Evolutionary conservation across 164 flowering plant genomes (phyloP).

Genomic region (Dillenia suffruticosa): DNA sequence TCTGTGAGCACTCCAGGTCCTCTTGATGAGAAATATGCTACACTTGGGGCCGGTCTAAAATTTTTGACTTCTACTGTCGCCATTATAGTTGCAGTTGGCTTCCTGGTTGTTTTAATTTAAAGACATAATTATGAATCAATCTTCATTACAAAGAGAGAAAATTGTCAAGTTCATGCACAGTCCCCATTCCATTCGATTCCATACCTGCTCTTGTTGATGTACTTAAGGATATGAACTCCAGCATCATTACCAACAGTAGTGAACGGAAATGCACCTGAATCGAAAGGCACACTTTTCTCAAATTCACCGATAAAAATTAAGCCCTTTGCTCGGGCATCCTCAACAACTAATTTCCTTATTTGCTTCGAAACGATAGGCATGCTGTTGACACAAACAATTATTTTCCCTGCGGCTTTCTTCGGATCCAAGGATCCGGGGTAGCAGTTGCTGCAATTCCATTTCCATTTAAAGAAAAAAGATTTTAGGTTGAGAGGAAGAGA

Average conservation of each 20-base stretch:
- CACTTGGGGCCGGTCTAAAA: slow-evolving; percentile 62
- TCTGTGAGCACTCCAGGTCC: slow-evolving; percentile 71
- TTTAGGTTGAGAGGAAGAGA: neutral
- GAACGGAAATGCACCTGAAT: slow-evolving; percentile 61
- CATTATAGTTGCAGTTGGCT: slow-evolving; percentile 69
- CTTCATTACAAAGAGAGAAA: too few relatives aligned
- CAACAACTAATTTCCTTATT: slow-evolving; percentile 55
- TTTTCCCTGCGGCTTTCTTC: slow-evolving; percentile 52
- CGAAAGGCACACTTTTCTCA: slow-evolving; percentile 42
- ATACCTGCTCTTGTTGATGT: slow-evolving; percentile 69
- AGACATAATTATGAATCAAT: neutral
- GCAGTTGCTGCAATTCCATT: slow-evolving; percentile 49
- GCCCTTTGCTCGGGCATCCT: slow-evolving; percentile 64
- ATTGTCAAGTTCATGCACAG: too few relatives aligned
- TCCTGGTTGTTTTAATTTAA: slow-evolving; percentile 28
- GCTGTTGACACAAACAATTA: slow-evolving; percentile 48
- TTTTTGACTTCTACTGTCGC: slow-evolving; percentile 33
- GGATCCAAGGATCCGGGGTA: slow-evolving; percentile 72
- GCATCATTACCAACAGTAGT: slow-evolving; percentile 38
- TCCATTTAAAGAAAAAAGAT: neutral
- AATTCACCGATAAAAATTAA: slow-evolving; percentile 46
- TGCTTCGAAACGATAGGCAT: slow-evolving; percentile 32
- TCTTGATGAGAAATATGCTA: slow-evolving; percentile 77
- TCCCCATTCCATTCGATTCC: neutral
- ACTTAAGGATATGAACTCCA: slow-evolving; percentile 53